Percentiles rank a stretch among this genome's conserved stretches.
phyloP scores from a whole-genome alignment of 78 protist species.

The Polysphondylium violaceum region DNA sequence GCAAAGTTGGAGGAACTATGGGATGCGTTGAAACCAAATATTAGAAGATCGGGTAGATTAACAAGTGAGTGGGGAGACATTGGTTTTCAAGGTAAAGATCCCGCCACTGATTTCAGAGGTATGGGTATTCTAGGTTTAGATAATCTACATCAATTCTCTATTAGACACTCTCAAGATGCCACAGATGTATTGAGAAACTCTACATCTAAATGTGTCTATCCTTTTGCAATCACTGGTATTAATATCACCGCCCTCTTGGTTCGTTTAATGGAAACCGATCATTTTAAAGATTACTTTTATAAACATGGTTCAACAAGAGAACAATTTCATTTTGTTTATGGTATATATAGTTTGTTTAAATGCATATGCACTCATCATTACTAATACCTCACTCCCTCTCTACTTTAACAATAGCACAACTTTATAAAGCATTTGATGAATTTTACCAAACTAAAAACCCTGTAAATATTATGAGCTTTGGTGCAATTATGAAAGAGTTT shows the following conservation, averaged over 20 bases:
- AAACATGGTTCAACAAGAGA: not conserved
- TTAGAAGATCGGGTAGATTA: constrained; percentile 25
- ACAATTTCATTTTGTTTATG: constrained; percentile 52
- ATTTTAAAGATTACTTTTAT: constrained; percentile 15
- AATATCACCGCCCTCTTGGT: constrained; percentile 29
- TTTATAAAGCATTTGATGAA: constrained; percentile 35
- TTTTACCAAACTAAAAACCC: constrained; percentile 68
- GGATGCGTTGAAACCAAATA: constrained; percentile 14
- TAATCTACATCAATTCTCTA: constrained; percentile 52
- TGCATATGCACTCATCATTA: not conserved
- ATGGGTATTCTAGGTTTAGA: constrained; percentile 80
- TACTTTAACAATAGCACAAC: not conserved
- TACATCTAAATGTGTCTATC: constrained; percentile 24
- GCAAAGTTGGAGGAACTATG: constrained; percentile 28
- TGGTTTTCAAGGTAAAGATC: constrained; percentile 84
- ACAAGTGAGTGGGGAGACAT: constrained; percentile 62
- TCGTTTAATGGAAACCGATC: constrained; percentile 3
- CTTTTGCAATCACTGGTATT: constrained; percentile 70
- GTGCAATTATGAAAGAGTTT: constrained; percentile 47
- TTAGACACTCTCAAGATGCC: constrained; percentile 3
- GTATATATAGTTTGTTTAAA: not conserved
- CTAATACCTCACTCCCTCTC: not conserved
- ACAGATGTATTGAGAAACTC: not conserved
- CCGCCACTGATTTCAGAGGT: constrained; percentile 80
- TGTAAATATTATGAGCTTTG: constrained; percentile 43